These are phyloP conservation scores for Suillus luteus DNA, from an alignment of 768 basidiomycete species.

Conservation along the genomic window DNA sequence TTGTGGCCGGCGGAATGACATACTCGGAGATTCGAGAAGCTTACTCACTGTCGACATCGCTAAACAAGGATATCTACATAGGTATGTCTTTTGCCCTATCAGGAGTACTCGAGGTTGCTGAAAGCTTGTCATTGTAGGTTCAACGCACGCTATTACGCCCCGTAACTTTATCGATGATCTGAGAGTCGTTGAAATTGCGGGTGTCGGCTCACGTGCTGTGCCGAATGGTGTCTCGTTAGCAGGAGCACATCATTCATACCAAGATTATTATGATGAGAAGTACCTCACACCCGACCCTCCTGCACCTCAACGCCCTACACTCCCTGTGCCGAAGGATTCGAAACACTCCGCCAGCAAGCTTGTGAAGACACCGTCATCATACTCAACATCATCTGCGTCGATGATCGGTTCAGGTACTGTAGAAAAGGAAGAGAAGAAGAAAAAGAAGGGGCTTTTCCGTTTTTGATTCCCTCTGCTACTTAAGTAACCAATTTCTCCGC, in stretches of 20 bases:
- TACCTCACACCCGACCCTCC: constrained; percentile 71
- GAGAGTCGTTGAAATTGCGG: constrained; percentile 83
- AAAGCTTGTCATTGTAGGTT: constrained; percentile 54
- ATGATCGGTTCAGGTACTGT: constrained; percentile 38
- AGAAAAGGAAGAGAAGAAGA: constrained; percentile 71
- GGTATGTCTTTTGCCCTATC: constrained; percentile 52
- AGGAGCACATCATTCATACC: constrained; percentile 53
- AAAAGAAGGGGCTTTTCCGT: constrained; percentile 71
- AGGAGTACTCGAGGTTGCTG: constrained; percentile 58
- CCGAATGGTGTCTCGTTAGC: constrained; percentile 68
- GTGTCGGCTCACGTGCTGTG: constrained; percentile 72
- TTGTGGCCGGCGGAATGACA: constrained; percentile 93
- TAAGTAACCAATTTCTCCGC: background rate
- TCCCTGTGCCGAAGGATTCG: constrained; percentile 16
- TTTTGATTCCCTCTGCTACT: constrained; percentile 42
- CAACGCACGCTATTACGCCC: constrained; percentile 86
- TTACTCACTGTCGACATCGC: constrained; percentile 70
- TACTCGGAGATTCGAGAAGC: constrained; percentile 92
- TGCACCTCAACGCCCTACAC: constrained; percentile 29
- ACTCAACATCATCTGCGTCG: constrained; percentile 52
- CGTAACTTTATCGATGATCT: constrained; percentile 85
- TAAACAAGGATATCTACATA: constrained; percentile 90
- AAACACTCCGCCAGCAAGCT: constrained; percentile 36
- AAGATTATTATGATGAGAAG: constrained; percentile 79
- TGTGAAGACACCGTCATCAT: constrained; percentile 46